Evolutionary conservation across 2,329 filamentous ascomycete genomes (phyloP), one percentile per base, ranked within the genome.

Genomic region (Apiospora hydei): DNA sequence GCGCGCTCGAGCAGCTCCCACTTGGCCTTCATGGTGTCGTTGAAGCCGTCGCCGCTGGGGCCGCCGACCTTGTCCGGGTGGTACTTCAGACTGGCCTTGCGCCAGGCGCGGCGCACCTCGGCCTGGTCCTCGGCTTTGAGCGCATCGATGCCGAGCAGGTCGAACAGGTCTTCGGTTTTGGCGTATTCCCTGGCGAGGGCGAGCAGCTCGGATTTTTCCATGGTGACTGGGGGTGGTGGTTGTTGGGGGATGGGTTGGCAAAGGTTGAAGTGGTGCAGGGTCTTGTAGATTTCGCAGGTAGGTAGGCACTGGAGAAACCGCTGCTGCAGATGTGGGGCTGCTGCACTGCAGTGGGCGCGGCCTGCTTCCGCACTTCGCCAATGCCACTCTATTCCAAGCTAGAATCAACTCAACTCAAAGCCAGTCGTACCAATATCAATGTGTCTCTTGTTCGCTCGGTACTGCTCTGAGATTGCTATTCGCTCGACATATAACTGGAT

Each of bases 1-100:
- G 94, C 95, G 74, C 93, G 93, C 79, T 95, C 93, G 72, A 97
- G 91, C 1, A 93, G 87, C 82, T 98, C 93, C 85, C 97, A 98
- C 78, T 93, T 93, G 3, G 68, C 68, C 47, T 69, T 69, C 68
- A 69, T 69, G 71, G 92, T 91, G 66, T 94, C 88, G 76, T 96
- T 94, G 77, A 92, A 94, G 49, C 88, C 85, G 70, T 89, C 90
- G 74, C 91, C 89, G 71, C 95, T 91, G 26, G 68, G 68, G 43
- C 68, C 70, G 46, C 70, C 70, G 24, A 71, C 47, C 84, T 98
- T 98, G 87, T 98, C 96, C 0, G 96, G 96, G 82, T 98, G 96
- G 85, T 95, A 94, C 79, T 94, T 94, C n/a, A 98, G 86, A 4
- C 94, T 94, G 43, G 92, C 91, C 77, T 94, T 93, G 72, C 94